Evolutionary conservation across 2,329 filamentous ascomycete species (phyloP).

Genomic region (Colletotrichum cuscutae): DNA sequence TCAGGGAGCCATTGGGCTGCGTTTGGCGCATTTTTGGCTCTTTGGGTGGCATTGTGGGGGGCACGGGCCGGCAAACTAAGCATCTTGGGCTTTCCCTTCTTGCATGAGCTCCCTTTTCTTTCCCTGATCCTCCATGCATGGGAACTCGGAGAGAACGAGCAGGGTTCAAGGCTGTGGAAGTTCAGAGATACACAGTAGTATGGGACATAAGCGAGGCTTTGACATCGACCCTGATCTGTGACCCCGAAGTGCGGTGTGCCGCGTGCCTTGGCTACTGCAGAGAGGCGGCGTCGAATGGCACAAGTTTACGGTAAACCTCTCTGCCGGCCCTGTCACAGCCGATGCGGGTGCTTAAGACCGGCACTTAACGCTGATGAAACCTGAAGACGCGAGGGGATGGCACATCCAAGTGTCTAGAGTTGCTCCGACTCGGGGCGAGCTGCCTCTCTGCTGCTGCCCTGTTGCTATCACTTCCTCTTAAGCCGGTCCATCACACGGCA

Average conservation of each 20-base stretch:
- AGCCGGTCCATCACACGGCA: not conserved
- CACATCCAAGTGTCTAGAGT: not conserved
- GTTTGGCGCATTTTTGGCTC: conserved; percentile 3
- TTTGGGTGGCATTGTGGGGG: not conserved
- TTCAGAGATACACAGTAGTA: too few relatives aligned
- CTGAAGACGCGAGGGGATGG: conserved; percentile 4
- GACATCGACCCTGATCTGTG: not conserved
- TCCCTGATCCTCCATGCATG: not conserved
- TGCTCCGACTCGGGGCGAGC: not conserved
- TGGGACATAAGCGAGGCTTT: not conserved
- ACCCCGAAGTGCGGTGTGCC: not conserved
- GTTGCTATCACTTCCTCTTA: too few relatives aligned
- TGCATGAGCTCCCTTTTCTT: not conserved
- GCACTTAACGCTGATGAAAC: conserved; percentile 23
- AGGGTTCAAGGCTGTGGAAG: not conserved
- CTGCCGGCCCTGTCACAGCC: conserved; percentile 1
- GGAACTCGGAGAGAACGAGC: not conserved
- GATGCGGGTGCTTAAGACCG: conserved; percentile 14
- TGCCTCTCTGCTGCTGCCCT: not conserved
- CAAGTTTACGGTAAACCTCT: not conserved
- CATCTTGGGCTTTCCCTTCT: conserved; percentile 7
- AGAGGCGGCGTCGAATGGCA: not conserved
- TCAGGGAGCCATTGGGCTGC: not conserved
- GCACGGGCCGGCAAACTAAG: conserved; percentile 10
- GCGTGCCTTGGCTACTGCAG: not conserved